phyloP scores from a whole-genome alignment of 2,329 filamentous ascomycete genomes.

The Colletotrichum tamarilloi region DNA sequence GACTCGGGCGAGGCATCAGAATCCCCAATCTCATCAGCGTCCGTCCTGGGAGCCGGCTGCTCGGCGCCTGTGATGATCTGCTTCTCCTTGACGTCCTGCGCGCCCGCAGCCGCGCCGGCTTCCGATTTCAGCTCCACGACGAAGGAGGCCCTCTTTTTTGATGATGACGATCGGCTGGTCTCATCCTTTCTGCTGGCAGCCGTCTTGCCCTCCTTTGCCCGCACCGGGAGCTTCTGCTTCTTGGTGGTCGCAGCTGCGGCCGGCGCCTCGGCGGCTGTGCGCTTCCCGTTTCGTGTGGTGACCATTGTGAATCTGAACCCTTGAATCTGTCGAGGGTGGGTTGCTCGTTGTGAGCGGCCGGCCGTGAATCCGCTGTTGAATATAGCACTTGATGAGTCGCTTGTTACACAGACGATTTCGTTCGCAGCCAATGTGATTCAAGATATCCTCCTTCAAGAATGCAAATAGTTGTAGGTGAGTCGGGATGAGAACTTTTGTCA shows the following conservation, averaged over 20 bases:
- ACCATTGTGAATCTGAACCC: conserved; percentile 29
- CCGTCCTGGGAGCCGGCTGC: conserved; percentile 30
- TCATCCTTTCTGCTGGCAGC: conserved; percentile 24
- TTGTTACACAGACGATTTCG: neutral
- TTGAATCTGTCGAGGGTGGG: no score
- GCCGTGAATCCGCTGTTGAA: neutral
- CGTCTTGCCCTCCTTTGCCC: conserved; percentile 45
- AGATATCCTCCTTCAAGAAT: neutral
- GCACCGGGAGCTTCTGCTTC: conserved; percentile 46
- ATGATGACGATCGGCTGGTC: conserved; percentile 14
- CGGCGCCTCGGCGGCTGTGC: conserved; percentile 25
- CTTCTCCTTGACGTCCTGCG: neutral
- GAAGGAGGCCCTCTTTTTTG: conserved; percentile 26
- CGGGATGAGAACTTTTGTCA: neutral
- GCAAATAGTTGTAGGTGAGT: neutral
- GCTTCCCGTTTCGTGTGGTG: conserved; percentile 35
- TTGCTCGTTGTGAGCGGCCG: neutral
- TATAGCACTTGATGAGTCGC: neutral
- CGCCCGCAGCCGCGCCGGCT: neutral
- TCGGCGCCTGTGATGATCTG: conserved; percentile 33
- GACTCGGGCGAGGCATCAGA: conserved; percentile 27
- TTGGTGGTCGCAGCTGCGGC: neutral
- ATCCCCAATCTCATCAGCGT: conserved; percentile 31
- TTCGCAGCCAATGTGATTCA: no score
- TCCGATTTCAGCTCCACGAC: conserved; percentile 28